Conservation (phyloP, 2,329 filamentous ascomycete species). For the Fusarium burgessii region DNA sequence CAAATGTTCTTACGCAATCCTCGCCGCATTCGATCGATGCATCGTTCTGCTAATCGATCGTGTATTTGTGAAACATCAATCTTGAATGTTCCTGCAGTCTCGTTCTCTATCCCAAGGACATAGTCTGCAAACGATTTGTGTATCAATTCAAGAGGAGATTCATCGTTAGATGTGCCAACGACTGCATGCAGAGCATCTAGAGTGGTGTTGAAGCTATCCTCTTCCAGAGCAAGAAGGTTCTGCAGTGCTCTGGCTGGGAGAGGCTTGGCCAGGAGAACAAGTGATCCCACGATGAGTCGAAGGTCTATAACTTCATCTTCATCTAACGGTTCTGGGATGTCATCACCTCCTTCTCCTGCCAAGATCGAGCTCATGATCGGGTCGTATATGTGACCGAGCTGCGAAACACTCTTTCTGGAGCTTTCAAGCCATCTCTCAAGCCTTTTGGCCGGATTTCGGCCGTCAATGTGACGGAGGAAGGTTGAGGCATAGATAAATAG, state of each 20-base stretch:
- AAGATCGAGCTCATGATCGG: neutral
- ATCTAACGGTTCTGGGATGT: neutral
- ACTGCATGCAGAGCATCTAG: neutral
- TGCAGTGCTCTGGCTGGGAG: neutral
- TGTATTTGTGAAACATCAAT: neutral
- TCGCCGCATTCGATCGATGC: neutral
- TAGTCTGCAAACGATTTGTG: slow-evolving; percentile 19
- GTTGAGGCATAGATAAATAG: slow-evolving; percentile 10
- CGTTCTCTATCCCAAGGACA: neutral
- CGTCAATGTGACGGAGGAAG: slow-evolving; percentile 7
- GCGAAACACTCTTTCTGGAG: neutral
- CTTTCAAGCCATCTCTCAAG: neutral
- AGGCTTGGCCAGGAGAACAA: neutral
- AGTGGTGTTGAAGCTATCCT: neutral
- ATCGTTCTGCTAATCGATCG: neutral
- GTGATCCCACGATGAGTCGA: neutral
- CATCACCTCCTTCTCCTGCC: neutral
- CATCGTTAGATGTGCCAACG: neutral
- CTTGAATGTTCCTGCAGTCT: neutral
- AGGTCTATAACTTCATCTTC: neutral
- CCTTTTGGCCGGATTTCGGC: neutral
- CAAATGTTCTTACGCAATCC: slow-evolving; percentile 1
- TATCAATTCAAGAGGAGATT: neutral
- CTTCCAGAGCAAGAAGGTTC: neutral
- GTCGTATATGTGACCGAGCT: neutral